Percentiles rank a stretch among this genome's conserved stretches.
phyloP scores from a whole-genome alignment of 352 stramenopile genomes.

The Halophytophthora batemanensis region DNA sequence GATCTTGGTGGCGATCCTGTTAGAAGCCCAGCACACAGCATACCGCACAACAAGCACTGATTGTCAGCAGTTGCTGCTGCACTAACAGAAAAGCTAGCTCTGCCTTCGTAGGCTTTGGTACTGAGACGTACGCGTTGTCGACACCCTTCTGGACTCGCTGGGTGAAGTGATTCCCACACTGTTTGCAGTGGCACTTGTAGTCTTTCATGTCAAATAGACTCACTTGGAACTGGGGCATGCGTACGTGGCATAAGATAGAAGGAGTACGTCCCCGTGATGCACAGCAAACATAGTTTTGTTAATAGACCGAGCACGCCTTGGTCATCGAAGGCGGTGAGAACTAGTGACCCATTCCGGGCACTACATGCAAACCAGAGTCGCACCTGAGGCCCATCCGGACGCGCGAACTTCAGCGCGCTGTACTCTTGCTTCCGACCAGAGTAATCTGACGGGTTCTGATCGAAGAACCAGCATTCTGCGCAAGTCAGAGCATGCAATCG shows the following conservation, averaged over 20 bases:
- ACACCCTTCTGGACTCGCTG: slow-evolving; percentile 86
- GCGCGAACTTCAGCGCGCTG: slow-evolving; percentile 66
- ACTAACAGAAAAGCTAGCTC: background rate
- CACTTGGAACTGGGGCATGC: slow-evolving; percentile 63
- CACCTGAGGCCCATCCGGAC: slow-evolving; percentile 74
- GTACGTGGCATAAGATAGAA: background rate
- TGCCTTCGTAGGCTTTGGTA: background rate
- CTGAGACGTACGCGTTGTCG: slow-evolving; percentile 70
- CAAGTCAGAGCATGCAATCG: slow-evolving; percentile 3
- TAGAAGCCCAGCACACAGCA: background rate
- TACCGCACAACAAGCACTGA: slow-evolving; percentile 3
- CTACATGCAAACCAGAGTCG: background rate
- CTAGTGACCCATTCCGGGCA: background rate
- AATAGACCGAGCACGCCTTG: no score
- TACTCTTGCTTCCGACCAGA: slow-evolving; percentile 37
- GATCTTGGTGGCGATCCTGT: slow-evolving; percentile 85
- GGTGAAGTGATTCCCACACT: slow-evolving; percentile 59
- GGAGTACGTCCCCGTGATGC: no score
- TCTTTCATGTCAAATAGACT: slow-evolving; percentile 86
- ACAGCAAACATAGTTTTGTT: no score
- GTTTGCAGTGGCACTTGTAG: slow-evolving; percentile 65
- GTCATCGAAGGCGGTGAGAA: background rate
- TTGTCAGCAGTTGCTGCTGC: background rate
- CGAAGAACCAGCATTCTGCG: slow-evolving; percentile 88
- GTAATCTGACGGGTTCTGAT: slow-evolving; percentile 62